Conservation (phyloP, 169 alveolate genomes). For the Theileria parva region DNA sequence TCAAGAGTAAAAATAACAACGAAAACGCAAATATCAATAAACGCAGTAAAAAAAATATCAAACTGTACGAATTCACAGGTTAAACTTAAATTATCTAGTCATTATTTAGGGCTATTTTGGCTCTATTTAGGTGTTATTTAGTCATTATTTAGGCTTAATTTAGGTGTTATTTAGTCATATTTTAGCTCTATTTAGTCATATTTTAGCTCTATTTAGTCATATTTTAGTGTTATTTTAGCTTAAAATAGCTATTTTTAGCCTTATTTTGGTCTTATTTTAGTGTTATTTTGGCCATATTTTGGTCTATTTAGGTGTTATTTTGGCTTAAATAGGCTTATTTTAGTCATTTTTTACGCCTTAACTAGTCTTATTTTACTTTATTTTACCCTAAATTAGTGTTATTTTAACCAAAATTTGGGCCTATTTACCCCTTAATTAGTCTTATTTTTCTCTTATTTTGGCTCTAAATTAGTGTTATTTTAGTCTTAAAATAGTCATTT, state of each 20-base stretch:
- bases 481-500: not conserved
- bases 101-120: too few species aligned
- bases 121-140: too few species aligned
- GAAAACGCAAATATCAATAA: not conserved
- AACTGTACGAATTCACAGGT: conserved; percentile 16
- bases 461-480: too few species aligned
- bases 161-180: too few species aligned
- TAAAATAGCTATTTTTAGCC: too few species aligned
- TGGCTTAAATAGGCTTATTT: not conserved
- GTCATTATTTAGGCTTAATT: not conserved
- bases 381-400: not conserved
- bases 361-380: not conserved
- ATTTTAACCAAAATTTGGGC: not conserved
- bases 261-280: too few species aligned
- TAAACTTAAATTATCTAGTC: too few species aligned
- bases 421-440: not conserved
- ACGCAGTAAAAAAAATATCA: conserved; percentile 18
- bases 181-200: too few species aligned
- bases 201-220: too few species aligned
- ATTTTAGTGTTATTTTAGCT: too few species aligned
- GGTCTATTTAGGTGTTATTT: not conserved
- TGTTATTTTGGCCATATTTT: not conserved
- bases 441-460: too few species aligned
- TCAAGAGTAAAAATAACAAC: conserved; percentile 54
- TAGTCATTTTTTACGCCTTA: not conserved